Percentiles rank a stretch among this genome's conserved stretches.
These are phyloP conservation scores for Paragyromitra xinjiangensis DNA, from an alignment of 495 filamentous ascomycete genomes.

Conservation along the genomic window DNA sequence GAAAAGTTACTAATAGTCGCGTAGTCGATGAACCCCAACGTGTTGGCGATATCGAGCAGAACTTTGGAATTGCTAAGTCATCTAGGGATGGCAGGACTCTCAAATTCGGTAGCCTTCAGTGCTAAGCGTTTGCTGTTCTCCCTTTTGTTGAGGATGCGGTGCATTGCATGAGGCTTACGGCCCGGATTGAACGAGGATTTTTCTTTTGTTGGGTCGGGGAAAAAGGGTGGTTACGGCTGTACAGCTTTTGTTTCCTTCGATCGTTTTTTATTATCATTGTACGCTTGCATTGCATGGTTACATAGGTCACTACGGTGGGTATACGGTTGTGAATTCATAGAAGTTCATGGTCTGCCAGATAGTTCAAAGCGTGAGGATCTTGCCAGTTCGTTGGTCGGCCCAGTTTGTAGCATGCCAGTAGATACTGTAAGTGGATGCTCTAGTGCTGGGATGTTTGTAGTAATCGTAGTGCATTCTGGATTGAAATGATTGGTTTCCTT, in stretches of 20 bases:
- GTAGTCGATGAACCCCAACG: slow-evolving; percentile 54
- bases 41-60: slow-evolving; percentile 44
- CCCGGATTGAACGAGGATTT: slow-evolving; percentile 13
- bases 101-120: slow-evolving; percentile 37
- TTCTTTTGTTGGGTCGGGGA: neutral
- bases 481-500: too few species aligned
- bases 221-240: neutral
- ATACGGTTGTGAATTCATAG: neutral
- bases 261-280: neutral
- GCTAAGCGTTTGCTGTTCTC: slow-evolving; percentile 28
- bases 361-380: neutral
- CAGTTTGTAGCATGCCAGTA: too few species aligned
- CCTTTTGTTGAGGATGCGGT: slow-evolving; percentile 1
- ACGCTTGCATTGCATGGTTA: slow-evolving; percentile 11
- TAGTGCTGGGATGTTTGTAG: too few species aligned
- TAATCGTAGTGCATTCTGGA: too few species aligned
- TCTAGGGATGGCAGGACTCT: slow-evolving; percentile 8
- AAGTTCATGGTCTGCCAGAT: neutral
- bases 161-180: slow-evolving; percentile 11
- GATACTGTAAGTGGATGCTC: too few species aligned
- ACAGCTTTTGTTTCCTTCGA: slow-evolving; percentile 1
- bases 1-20: neutral
- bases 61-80: slow-evolving; percentile 50
- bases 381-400: neutral
- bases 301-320: neutral